Conservation (phyloP, 2,329 filamentous ascomycete species). For the Pseudogymnoascus sp. region DNA sequence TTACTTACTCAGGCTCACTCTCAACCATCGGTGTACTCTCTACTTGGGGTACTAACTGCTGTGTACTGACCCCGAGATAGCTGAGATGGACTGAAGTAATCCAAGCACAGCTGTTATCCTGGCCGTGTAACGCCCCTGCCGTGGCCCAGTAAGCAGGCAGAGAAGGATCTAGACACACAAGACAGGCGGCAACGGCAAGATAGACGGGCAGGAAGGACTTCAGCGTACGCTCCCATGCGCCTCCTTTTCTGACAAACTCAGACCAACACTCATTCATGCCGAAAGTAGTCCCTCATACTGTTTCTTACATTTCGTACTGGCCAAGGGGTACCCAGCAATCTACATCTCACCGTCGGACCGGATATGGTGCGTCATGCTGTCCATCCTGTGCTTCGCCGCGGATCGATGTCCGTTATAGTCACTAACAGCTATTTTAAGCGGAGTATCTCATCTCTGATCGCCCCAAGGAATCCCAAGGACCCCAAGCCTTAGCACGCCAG, state of each 20-base stretch:
- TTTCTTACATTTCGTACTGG: background rate
- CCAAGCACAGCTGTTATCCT: background rate
- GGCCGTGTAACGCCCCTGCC: background rate
- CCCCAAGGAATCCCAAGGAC: background rate
- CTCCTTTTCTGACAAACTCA: background rate
- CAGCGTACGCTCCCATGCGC: background rate
- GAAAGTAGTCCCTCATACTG: conserved; percentile 1
- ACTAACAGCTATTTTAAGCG: background rate
- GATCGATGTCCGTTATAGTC: background rate
- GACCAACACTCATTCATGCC: background rate
- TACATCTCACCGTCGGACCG: conserved; percentile 5
- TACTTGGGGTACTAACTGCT: background rate
- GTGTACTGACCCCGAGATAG: background rate
- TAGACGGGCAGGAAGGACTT: background rate
- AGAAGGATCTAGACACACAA: background rate
- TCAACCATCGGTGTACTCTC: background rate
- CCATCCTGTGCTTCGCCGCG: conserved; percentile 3
- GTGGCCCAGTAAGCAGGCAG: background rate
- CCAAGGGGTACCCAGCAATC: background rate
- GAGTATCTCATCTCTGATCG: background rate
- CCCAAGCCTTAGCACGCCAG: background rate
- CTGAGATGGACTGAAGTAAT: background rate
- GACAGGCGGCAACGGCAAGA: background rate
- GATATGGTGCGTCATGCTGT: background rate
- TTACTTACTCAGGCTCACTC: background rate